These are phyloP conservation scores for Boletus bicolor DNA, from an alignment of 768 basidiomycete species.

Conservation along the genomic window DNA sequence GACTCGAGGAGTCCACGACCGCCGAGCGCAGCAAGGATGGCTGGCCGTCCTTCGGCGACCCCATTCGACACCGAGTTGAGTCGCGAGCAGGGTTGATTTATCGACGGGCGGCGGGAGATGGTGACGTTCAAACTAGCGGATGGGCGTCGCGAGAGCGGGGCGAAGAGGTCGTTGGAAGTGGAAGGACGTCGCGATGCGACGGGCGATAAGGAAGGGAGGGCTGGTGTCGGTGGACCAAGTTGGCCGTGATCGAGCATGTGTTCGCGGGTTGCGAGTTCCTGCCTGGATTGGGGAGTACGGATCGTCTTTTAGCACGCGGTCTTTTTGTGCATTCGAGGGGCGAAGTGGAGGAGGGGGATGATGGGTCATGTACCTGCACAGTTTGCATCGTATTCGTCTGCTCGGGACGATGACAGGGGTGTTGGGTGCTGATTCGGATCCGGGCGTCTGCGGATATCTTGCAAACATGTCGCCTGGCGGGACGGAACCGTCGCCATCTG, in stretches of 20 bases:
- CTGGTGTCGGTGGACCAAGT: constrained; percentile 64
- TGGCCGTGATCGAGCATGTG: constrained; percentile 93
- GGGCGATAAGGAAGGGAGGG: constrained; percentile 42
- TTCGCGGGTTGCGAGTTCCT: constrained; percentile 84
- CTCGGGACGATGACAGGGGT: constrained; percentile 55
- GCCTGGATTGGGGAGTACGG: constrained; percentile 33
- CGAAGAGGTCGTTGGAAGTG: constrained; percentile 12
- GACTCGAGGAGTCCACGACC: constrained; percentile 38
- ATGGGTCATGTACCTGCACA: constrained; percentile 63
- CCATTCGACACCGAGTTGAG: constrained; percentile 19
- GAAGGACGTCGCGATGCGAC: constrained; percentile 46
- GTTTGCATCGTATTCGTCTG: constrained; percentile 83
- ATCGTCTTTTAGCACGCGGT: not conserved
- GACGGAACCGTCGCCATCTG: constrained; percentile 72
- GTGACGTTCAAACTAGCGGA: constrained; percentile 29
- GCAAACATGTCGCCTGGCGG: constrained; percentile 75
- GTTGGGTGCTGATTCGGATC: constrained; percentile 51
- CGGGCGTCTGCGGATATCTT: constrained; percentile 61
- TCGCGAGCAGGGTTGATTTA: constrained; percentile 24
- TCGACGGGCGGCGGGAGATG: constrained; percentile 29
- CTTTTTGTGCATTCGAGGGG: not conserved
- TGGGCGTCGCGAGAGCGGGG: constrained; percentile 17
- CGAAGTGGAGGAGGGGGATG: not conserved
- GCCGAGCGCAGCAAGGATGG: constrained; percentile 20
- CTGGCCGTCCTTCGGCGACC: constrained; percentile 19